Evolutionary conservation across 1,284 basidiomycete species (phyloP), one percentile per base, ranked within the genome.

Genomic region (Ceratobasidium sp.): DNA sequence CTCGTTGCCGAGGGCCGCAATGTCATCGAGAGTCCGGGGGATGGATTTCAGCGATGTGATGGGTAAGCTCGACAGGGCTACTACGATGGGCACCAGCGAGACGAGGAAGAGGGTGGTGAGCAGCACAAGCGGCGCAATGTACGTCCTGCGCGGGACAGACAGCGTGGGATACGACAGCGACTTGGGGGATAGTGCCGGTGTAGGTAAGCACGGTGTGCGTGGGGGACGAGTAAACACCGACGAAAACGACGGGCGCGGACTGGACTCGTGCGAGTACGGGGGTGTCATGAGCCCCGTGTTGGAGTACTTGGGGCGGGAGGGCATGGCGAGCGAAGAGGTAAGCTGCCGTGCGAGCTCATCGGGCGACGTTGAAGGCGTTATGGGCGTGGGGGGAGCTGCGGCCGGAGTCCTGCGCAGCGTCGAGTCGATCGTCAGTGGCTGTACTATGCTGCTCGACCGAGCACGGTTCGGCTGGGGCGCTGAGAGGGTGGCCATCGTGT

Each of bases 11-110:
- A 93, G 80, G 74, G 87, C 84, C 22, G 90, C 87, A 43, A 92
- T 83, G 74, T 93, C 91, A 12, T 87, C 79, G 35, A 92, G 78
- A 17, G 87, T 92, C 58, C 83, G 84, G 8, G 91, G 91, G 88
- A 91, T 91, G 20, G 87, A 79, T 72, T 88, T 82, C 56, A 69
- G 65, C 8, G 70, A 62, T 3, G 89, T 86, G 72, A 92, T 87
- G 50, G 91, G 91, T 1, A 93, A 83, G 0, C 86, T 83, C 45
- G 80, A 82, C 58, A 87, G 79, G 35, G 79, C 79, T 69, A 82
- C 74, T 55, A 86, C 77, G n/a, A 86, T 82, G 27, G 72, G 72
- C 0, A 71, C 8, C 32, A 71, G 45, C 32, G 72, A 67, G 52
- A 71, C 15, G 38, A 71, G 56, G 55, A 73, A 73, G 29, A 54